Conservation (phyloP, 495 filamentous ascomycete genomes). For the Massariosphaeria phaeospora region DNA sequence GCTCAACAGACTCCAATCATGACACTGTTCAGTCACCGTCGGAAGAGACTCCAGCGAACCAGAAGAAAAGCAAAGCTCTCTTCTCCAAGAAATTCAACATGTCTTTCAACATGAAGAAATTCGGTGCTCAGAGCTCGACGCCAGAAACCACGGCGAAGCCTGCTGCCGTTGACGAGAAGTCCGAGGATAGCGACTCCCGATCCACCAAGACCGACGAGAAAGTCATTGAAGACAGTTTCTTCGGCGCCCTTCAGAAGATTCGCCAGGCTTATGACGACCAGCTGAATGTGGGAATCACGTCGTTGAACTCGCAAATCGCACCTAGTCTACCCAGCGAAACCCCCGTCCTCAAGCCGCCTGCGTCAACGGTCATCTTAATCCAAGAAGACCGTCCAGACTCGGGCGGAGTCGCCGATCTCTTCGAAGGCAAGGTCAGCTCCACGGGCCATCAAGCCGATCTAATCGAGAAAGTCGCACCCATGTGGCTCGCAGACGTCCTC, state of each 20-base stretch:
- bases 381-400: slow-evolving; percentile 87
- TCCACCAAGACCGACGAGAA: slow-evolving; percentile 64
- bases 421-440: slow-evolving; percentile 75
- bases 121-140: slow-evolving; percentile 66
- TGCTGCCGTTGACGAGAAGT: slow-evolving; percentile 69
- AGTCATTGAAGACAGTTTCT: slow-evolving; percentile 77
- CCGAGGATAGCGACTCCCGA: slow-evolving; percentile 65
- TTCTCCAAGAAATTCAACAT: slow-evolving; percentile 88
- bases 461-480: slow-evolving; percentile 77
- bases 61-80: slow-evolving; percentile 63
- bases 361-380: slow-evolving; percentile 79
- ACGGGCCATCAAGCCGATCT: slow-evolving; percentile 73
- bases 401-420: slow-evolving; percentile 87
- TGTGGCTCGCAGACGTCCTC: slow-evolving; percentile 89
- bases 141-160: slow-evolving; percentile 67
- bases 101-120: slow-evolving; percentile 73
- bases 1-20: slow-evolving; percentile 14
- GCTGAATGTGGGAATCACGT: slow-evolving; percentile 45
- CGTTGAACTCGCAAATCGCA: slow-evolving; percentile 55
- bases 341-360: slow-evolving; percentile 72
- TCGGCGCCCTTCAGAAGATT: slow-evolving; percentile 73
- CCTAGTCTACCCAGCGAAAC: slow-evolving; percentile 81
- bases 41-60: slow-evolving; percentile 59
- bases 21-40: slow-evolving; percentile 28
- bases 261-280: slow-evolving; percentile 73